Evolutionary conservation across 768 basidiomycete species (phyloP), one percentile per base, ranked within the genome.

Genomic region (Boletus bicolor): DNA sequence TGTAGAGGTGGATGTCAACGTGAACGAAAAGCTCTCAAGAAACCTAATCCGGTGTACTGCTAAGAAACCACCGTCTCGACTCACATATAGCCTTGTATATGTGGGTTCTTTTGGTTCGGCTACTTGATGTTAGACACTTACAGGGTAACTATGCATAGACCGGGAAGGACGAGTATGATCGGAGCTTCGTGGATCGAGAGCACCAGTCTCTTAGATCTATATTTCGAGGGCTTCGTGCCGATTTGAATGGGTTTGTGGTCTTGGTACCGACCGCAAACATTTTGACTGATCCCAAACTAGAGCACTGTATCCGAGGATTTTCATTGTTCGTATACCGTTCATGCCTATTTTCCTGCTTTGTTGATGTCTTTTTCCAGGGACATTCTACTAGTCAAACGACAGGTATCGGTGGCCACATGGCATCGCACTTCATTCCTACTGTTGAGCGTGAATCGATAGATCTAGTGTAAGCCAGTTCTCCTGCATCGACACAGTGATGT

Each of bases 261-360:
- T 1, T 34, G 7, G 6, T 44, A 9, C 7, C 10, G 35, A 24
- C 7, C n/a, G 8, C 14, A 2, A 30, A 9, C 4, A 54, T 48
- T 12, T 46, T 62, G 48, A 49, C 58, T 44, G 14, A 57, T 11
- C 12, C 8, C 43, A 7, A 38, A 54, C 52, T 51, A 89, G 89
- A 32, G 73, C 77, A 15, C 86, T 86, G 38, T 72, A 81, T 37
- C 79, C 91, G 2, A 83, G 84, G 36, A 79, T 95, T 11, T 97
- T 93, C 72, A 94, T 96, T 57, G 90, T 89, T 64, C 61, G 80
- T 71, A 5, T 28, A 24, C 5, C 19, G 5, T 11, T 15, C 34
- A 3, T 24, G 15, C 26, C 10, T 6, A 7, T 15, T 21, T 17
- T 1, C 36, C 2, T 34, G 9, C 7, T 0, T n/a, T 28, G 5